Evolutionary conservation across 2,329 filamentous ascomycete genomes (phyloP).

Genomic region (Malbranchea zuffiana): DNA sequence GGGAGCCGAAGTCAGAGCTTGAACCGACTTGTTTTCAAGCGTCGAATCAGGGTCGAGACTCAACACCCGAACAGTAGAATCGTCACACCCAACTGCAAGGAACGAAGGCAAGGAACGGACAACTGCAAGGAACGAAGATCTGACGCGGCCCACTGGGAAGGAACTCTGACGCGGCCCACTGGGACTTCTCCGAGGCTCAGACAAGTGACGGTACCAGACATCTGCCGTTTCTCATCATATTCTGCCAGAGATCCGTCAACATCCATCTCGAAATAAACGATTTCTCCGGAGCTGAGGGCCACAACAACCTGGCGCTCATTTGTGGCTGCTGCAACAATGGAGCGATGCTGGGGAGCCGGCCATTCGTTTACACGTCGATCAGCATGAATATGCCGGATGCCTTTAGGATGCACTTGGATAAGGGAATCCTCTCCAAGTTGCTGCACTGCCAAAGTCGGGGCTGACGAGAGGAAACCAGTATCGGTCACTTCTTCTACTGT

Average conservation of each 20-base stretch:
- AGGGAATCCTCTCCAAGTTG: constrained; percentile 87
- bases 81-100: constrained; percentile 90
- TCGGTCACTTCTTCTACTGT: constrained; percentile 93
- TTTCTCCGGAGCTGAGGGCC: constrained; percentile 87
- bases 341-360: constrained; percentile 84
- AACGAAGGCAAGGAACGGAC: too few species aligned
- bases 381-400: constrained; percentile 78
- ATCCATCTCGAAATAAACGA: constrained; percentile 98
- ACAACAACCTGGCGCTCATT: constrained; percentile 90
- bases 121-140: too few species aligned
- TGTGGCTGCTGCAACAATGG: constrained; percentile 86
- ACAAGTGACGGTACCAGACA: constrained; percentile 90
- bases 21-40: constrained; percentile 85
- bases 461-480: constrained; percentile 79
- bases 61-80: constrained; percentile 86
- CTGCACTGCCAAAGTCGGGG: constrained; percentile 83
- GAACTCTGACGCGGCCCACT: constrained; percentile 77
- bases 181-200: constrained; percentile 90
- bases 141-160: constrained; percentile 77
- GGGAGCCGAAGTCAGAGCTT: constrained; percentile 81
- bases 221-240: constrained; percentile 88
- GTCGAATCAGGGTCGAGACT: constrained; percentile 84
- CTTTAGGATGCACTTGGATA: constrained; percentile 91
- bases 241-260: constrained; percentile 80
- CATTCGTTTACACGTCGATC: constrained; percentile 77